Conservation (phyloP, 2,329 filamentous ascomycete genomes). For the Arachnomyces sp. region DNA sequence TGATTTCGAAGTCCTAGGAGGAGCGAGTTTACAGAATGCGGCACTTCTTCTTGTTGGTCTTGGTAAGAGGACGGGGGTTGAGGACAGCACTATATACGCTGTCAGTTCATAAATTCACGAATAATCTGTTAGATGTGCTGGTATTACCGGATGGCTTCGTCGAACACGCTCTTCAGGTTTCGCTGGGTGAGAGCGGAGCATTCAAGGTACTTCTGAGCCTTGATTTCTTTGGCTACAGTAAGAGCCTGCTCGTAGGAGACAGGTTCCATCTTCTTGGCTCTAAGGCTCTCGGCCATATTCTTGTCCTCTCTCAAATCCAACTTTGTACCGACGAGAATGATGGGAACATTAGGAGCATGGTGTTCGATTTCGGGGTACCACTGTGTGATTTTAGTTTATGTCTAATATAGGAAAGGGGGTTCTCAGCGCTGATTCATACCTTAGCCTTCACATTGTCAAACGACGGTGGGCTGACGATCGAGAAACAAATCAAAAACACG, state of each 20-base stretch:
- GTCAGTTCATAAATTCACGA: slow-evolving; percentile 7
- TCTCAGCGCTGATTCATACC: slow-evolving; percentile 46
- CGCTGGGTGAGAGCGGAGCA: slow-evolving; percentile 95
- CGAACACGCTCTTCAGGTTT: slow-evolving; percentile 97
- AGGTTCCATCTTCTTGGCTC: slow-evolving; percentile 92
- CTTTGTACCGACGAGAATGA: slow-evolving; percentile 96
- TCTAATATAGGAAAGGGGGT: slow-evolving; percentile 1
- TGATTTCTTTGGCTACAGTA: slow-evolving; percentile 84
- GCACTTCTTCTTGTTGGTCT: slow-evolving; percentile 42
- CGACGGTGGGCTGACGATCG: slow-evolving; percentile 92
- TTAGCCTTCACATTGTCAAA: slow-evolving; percentile 99
- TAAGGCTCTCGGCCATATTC: slow-evolving; percentile 70
- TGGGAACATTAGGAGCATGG: slow-evolving; percentile 88
- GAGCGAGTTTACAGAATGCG: slow-evolving; percentile 33
- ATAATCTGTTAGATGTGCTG: neutral
- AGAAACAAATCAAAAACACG: slow-evolving; percentile 97
- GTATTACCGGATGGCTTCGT: slow-evolving; percentile 90
- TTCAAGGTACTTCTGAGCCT: slow-evolving; percentile 93
- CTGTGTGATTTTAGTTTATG: slow-evolving; percentile 40
- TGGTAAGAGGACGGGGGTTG: slow-evolving; percentile 39
- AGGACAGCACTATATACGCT: slow-evolving; percentile 36
- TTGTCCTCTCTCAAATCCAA: slow-evolving; percentile 88
- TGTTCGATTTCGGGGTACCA: slow-evolving; percentile 98
- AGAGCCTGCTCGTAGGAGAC: slow-evolving; percentile 91
- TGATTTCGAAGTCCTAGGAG: slow-evolving; percentile 15